phyloP scores from a whole-genome alignment of 1,284 basidiomycete species.

The Trametes versicolor region DNA sequence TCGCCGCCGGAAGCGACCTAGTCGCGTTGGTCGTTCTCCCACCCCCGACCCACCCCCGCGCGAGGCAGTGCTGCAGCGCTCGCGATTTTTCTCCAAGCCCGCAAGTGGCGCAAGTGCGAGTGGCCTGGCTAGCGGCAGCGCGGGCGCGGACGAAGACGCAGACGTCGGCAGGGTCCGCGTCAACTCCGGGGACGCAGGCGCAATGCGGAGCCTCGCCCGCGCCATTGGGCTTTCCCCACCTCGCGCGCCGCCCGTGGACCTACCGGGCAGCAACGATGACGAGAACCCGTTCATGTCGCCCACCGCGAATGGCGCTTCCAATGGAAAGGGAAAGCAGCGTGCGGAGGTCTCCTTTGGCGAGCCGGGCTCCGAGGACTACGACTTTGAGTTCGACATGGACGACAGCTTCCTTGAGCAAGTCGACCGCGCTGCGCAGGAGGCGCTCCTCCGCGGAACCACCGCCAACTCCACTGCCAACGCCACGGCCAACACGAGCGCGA shows the following conservation, averaged over 20 bases:
- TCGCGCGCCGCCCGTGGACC: slow-evolving; percentile 24
- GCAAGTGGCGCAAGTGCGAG: neutral
- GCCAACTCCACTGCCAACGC: neutral
- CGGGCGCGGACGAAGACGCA: slow-evolving; percentile 7
- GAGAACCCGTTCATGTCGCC: slow-evolving; percentile 19
- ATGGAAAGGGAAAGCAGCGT: slow-evolving; percentile 22
- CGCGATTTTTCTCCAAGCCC: slow-evolving; percentile 32
- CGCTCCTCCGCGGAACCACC: slow-evolving; percentile 18
- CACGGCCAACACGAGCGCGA: neutral
- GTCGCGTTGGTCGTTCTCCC: slow-evolving; percentile 36
- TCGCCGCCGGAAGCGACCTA: slow-evolving; percentile 48
- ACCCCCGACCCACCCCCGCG: slow-evolving; percentile 40
- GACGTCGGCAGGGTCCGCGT: slow-evolving; percentile 19
- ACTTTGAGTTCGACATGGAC: slow-evolving; percentile 48
- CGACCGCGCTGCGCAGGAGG: slow-evolving; percentile 50
- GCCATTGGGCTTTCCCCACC: slow-evolving; percentile 37
- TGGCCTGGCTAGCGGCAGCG: neutral
- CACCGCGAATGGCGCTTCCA: neutral
- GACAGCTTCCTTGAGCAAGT: slow-evolving; percentile 49
- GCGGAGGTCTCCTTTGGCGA: slow-evolving; percentile 20
- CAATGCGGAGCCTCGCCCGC: slow-evolving; percentile 29
- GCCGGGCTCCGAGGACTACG: slow-evolving; percentile 44
- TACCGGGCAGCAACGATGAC: slow-evolving; percentile 33
- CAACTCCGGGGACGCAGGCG: slow-evolving; percentile 27
- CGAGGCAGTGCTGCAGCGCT: slow-evolving; percentile 22